These are phyloP conservation scores for Haplosporangium sp. DNA, from an alignment of 371 early-diverging fungal genomes.

Conservation along the genomic window DNA sequence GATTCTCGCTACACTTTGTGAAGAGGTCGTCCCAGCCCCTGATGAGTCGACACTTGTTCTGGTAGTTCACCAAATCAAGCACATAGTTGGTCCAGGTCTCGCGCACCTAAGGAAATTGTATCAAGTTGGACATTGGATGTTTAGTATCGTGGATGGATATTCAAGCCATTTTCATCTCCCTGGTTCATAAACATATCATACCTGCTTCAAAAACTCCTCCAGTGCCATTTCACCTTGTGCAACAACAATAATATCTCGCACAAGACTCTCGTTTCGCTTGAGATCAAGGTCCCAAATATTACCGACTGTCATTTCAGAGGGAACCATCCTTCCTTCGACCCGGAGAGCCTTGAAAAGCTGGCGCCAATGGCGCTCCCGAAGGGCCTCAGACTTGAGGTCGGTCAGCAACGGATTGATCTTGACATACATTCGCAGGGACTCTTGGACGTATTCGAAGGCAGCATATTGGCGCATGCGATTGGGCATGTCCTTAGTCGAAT, in stretches of 20 bases:
- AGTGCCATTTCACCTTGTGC: constrained; percentile 99
- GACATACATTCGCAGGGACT: constrained; percentile 80
- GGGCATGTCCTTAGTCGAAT: constrained; percentile 91
- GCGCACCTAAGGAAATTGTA: constrained; percentile 59
- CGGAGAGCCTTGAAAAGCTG: constrained; percentile 88
- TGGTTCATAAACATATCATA: constrained; percentile 9
- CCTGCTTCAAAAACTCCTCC: constrained; percentile 95
- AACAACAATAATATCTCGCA: constrained; percentile 88
- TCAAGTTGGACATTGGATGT: no score
- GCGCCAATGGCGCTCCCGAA: constrained; percentile 98
- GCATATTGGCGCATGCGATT: constrained; percentile 96
- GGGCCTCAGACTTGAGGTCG: constrained; percentile 95
- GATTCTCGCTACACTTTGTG: constrained; percentile 94
- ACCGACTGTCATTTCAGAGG: constrained; percentile 93
- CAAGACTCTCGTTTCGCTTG: constrained; percentile 81
- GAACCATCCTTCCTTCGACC: constrained; percentile 73
- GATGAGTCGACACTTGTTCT: constrained; percentile 96
- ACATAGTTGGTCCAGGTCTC: constrained; percentile 94
- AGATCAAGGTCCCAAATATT: constrained; percentile 96
- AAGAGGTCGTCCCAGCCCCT: constrained; percentile 98
- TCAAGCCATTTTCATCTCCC: no score
- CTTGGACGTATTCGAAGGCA: constrained; percentile 95
- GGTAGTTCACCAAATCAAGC: constrained; percentile 95
- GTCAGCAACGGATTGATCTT: constrained; percentile 86
- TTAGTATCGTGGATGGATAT: no score